Evolutionary conservation across 805 yeast species (phyloP).

Genomic region (Schizosaccharomyces osmophilus): DNA sequence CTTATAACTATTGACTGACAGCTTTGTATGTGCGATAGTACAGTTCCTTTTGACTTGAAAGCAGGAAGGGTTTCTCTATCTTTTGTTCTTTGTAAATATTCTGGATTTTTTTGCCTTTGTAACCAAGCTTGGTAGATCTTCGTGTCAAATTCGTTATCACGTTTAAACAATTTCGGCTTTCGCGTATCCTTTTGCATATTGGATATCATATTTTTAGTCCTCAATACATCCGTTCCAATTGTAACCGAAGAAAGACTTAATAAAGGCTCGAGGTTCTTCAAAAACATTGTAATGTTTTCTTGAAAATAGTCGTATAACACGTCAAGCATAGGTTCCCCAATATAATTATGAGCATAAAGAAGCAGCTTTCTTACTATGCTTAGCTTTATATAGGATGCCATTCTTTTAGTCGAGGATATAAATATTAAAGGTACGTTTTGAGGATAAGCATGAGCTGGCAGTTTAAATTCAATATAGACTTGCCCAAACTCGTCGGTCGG

Average conservation of each 20-base stretch:
- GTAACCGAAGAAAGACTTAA: constrained; percentile 13
- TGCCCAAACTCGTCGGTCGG: not conserved
- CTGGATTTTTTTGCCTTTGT: not conserved
- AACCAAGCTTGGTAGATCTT: not conserved
- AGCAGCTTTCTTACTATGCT: constrained; percentile 14
- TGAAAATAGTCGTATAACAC: constrained; percentile 59
- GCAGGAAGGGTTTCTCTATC: constrained; percentile 51
- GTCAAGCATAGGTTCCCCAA: constrained; percentile 51
- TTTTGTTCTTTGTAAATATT: constrained; percentile 9
- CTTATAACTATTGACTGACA: constrained; percentile 59
- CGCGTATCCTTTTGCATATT: not conserved
- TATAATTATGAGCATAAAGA: constrained; percentile 14
- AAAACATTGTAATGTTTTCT: constrained; percentile 29
- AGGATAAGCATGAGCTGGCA: not conserved
- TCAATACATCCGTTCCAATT: constrained; percentile 5
- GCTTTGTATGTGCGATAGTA: constrained; percentile 14
- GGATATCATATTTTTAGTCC: not conserved
- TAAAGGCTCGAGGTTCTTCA: constrained; percentile 56
- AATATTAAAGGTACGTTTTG: constrained; percentile 4
- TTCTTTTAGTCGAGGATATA: constrained; percentile 8
- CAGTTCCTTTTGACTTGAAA: constrained; percentile 24
- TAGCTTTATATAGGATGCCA: constrained; percentile 27
- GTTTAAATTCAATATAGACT: not conserved
- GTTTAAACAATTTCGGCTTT: not conserved
- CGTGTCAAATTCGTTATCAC: not conserved